Evolutionary conservation across 2,329 filamentous ascomycete species (phyloP).

Genomic region (Microdochium bolleyi): DNA sequence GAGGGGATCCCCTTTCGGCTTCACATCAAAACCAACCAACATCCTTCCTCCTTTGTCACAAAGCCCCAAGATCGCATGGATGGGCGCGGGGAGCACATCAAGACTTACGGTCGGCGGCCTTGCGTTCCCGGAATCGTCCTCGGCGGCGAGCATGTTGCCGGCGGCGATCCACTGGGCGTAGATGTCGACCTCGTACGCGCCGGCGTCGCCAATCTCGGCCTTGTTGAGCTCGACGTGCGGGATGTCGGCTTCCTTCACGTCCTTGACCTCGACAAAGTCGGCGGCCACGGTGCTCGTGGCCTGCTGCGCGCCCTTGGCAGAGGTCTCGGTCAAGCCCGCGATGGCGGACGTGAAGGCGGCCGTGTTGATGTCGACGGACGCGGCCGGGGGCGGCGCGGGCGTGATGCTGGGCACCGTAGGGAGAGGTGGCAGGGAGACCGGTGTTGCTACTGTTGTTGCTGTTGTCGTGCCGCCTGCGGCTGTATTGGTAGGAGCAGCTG

Average conservation of each 20-base stretch:
- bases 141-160: background rate
- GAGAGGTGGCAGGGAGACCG: no score
- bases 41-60: background rate
- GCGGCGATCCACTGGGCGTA: background rate
- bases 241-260: background rate
- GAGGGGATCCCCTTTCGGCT: no score
- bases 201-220: background rate
- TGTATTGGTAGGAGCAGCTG: no score
- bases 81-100: background rate
- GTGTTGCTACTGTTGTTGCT: background rate
- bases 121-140: background rate
- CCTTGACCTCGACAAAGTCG: background rate
- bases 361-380: background rate
- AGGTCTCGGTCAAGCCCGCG: background rate
- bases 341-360: background rate
- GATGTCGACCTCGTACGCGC: background rate
- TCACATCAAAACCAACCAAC: background rate
- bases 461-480: no score
- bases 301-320: background rate
- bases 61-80: background rate
- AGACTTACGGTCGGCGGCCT: background rate
- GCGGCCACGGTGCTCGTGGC: background rate
- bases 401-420: background rate
- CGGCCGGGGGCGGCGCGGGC: background rate
- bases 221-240: background rate